These are phyloP conservation scores for Cyclotella choctawhatcheeana DNA, from an alignment of 108 stramenopile species.

Conservation along the genomic window DNA sequence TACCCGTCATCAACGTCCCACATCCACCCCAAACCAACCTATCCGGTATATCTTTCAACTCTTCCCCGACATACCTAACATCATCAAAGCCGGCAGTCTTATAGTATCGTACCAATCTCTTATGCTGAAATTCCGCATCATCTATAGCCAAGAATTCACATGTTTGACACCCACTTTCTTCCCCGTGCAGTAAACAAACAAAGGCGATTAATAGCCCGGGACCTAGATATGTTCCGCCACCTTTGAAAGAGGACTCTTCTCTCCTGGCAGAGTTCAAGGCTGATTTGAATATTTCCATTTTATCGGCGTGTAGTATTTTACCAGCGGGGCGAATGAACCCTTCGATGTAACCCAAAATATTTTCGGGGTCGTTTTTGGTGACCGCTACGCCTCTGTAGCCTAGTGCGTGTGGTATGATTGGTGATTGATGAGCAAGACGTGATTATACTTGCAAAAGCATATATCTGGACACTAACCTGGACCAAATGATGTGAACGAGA, in stretches of 20 bases:
- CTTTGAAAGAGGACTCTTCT: slow-evolving; percentile 45
- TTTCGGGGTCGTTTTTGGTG: slow-evolving; percentile 52
- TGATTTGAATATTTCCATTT: slow-evolving; percentile 79
- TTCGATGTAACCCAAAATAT: slow-evolving; percentile 80
- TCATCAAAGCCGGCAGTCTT: slow-evolving; percentile 70
- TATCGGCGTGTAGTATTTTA: slow-evolving; percentile 77
- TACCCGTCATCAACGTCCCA: slow-evolving; percentile 78
- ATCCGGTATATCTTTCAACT: slow-evolving; percentile 77
- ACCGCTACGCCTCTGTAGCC: slow-evolving; percentile 78
- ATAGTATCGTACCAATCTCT: slow-evolving; percentile 76
- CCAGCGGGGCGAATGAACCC: slow-evolving; percentile 78
- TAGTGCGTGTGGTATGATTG: neutral
- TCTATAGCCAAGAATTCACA: slow-evolving; percentile 86
- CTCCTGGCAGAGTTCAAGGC: slow-evolving; percentile 51
- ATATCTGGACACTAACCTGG: slow-evolving; percentile 23
- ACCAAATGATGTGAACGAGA: slow-evolving; percentile 71
- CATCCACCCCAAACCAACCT: slow-evolving; percentile 89
- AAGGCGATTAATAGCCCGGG: slow-evolving; percentile 76
- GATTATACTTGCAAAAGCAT: neutral
- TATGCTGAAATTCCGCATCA: slow-evolving; percentile 83
- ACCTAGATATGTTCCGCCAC: slow-evolving; percentile 65
- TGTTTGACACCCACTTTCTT: slow-evolving; percentile 56
- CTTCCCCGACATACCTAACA: slow-evolving; percentile 86
- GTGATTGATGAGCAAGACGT: neutral
- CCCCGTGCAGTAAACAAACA: slow-evolving; percentile 65